Conservation (phyloP, 768 basidiomycete species). For the Dioszegia crocea region DNA sequence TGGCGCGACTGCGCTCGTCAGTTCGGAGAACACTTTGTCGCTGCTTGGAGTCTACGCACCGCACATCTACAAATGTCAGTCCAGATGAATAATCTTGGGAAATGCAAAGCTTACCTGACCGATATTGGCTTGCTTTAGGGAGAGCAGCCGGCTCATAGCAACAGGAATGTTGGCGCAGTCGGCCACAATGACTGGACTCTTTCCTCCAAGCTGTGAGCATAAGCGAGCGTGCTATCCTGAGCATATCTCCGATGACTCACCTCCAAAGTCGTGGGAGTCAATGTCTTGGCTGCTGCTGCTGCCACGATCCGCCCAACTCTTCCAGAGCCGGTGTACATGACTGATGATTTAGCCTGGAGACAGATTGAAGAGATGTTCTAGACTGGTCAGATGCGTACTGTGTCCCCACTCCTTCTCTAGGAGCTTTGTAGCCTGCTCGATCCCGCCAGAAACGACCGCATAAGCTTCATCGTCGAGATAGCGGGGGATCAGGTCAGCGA, state of each 20-base stretch:
- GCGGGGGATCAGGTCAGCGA: slow-evolving; percentile 36
- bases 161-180: slow-evolving; percentile 39
- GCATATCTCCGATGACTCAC: no score
- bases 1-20: slow-evolving; percentile 27
- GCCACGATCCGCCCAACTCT: slow-evolving; percentile 46
- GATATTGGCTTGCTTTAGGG: slow-evolving; percentile 39
- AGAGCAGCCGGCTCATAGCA: slow-evolving; percentile 40
- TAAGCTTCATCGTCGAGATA: slow-evolving; percentile 46
- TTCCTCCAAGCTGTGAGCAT: slow-evolving; percentile 45
- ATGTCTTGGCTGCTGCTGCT: slow-evolving; percentile 45
- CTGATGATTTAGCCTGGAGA: slow-evolving; percentile 21
- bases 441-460: slow-evolving; percentile 41
- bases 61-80: slow-evolving; percentile 29
- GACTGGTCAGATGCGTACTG: slow-evolving; percentile 22
- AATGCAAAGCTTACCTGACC: slow-evolving; percentile 35
- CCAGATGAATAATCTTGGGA: not conserved
- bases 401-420: slow-evolving; percentile 48
- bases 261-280: slow-evolving; percentile 48
- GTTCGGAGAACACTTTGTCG: not conserved
- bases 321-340: slow-evolving; percentile 48
- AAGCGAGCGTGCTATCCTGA: no score
- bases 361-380: not conserved
- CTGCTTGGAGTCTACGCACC: slow-evolving; percentile 11
- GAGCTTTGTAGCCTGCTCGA: slow-evolving; percentile 37
- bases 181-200: slow-evolving; percentile 47